Base-by-base conservation (phyloP, 306 rosid genomes). In the Aeschynomene evenia region DNA sequence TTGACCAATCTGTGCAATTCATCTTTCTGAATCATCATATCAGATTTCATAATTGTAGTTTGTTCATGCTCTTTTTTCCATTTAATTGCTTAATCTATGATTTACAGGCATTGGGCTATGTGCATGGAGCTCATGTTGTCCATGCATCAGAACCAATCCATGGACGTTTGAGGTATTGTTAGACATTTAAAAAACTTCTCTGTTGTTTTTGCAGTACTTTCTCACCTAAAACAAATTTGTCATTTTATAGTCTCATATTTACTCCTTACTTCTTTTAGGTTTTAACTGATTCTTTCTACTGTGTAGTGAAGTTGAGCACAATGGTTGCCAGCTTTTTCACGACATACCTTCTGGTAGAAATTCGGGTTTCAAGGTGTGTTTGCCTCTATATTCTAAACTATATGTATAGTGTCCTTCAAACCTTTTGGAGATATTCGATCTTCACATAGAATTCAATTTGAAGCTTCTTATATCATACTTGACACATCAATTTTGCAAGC, bases 81-180 rank as follows among this genome's bases (percentile, higher is more conserved):
- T 60, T 59, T 45, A 69, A 51, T 66, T 77, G 73, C 43, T 70
- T 64, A 53, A 19, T 54, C 31, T 54, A 62, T 78, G 61, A 39
- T 81, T 46, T 64, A 46, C 79, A 94, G 99, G 99, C 99, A 70
- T 87, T 94, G 80, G 99, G 97, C 62, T 87, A 84, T 67, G 97
- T 81, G 63, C 92, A 94, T 66, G 99, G 99, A 31, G 97, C 96
- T 81, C 89, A 79, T 76, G 83, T 94, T 72, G 91, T 91, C 80
- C 97, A 80, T 45, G 99, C 99, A 81, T 21, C 91, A 50, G 97
- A 94, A 83, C 95, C 99, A 46, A 81, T 91, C 70, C 99, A 94
- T 80, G 99, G 99, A 21, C 96, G 96, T 61, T 73, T 94, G 72
- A 94, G 99, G 97, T 91, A 80, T 37, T 36, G 62, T 66, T 70